Conservation (phyloP, 192 early-diverging fungal genomes). For the Chytriomyces confervae region DNA sequence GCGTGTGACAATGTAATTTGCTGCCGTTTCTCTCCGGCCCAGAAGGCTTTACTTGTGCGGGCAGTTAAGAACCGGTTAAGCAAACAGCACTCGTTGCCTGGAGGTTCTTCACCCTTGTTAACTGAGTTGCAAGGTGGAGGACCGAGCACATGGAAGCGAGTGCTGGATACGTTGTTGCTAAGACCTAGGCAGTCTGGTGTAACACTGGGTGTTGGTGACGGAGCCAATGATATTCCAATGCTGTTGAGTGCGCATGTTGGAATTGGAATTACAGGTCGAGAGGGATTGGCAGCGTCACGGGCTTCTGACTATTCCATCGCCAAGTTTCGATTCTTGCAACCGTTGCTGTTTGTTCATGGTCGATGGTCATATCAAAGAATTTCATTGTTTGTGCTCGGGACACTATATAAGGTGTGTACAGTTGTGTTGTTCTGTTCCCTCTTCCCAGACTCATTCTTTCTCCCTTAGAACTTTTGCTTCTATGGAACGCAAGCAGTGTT, state of each 20-base stretch:
- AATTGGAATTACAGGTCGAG: conserved; percentile 87
- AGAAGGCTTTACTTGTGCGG: conserved; percentile 85
- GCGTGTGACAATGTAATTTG: conserved; percentile 84
- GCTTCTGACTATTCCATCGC: conserved; percentile 90
- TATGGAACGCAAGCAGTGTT: conserved; percentile 77
- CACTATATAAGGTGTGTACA: conserved; percentile 74
- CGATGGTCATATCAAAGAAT: conserved; percentile 80
- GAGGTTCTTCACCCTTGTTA: not conserved
- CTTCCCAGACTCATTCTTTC: conserved; percentile 22
- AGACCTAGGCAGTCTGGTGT: conserved; percentile 61
- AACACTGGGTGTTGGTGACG: conserved; percentile 89
- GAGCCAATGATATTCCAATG: conserved; percentile 96
- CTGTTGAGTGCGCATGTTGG: conserved; percentile 93
- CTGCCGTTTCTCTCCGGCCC: conserved; percentile 86
- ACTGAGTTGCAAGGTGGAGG: not conserved
- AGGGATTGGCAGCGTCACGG: conserved; percentile 85
- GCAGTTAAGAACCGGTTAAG: conserved; percentile 35
- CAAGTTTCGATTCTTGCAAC: conserved; percentile 83
- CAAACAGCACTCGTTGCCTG: conserved; percentile 11
- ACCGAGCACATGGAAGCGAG: not conserved
- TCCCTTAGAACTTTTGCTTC: conserved; percentile 65
- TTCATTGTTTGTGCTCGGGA: conserved; percentile 72
- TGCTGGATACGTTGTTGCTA: not conserved
- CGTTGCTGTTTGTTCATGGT: conserved; percentile 90
- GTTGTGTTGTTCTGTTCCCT: not conserved